phyloP scores from a whole-genome alignment of 345 rosid genomes.

The Mallotus nudiflorus region DNA sequence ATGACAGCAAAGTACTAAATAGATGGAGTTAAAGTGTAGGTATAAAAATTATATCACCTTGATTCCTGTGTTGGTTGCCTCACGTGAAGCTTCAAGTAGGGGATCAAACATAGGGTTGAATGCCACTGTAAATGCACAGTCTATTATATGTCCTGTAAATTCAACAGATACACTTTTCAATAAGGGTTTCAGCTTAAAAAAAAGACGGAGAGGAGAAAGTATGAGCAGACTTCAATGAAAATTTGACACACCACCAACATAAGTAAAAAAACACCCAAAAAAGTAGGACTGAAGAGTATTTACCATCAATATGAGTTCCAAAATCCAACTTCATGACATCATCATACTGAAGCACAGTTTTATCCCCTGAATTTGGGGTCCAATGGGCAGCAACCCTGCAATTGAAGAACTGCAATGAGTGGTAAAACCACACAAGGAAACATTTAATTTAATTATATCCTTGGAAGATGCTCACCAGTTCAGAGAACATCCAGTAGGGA shows the following conservation, averaged over 20 bases:
- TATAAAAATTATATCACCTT: conserved; percentile 52
- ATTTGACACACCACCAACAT: conserved; percentile 8
- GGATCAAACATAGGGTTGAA: conserved; percentile 96
- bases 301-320: conserved; percentile 97
- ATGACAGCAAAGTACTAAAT: background rate
- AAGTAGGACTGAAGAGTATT: background rate
- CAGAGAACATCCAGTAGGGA: conserved; percentile 97
- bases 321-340: conserved; percentile 98
- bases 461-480: conserved; percentile 52
- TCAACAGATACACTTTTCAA: conserved; percentile 24
- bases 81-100: conserved; percentile 88
- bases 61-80: conserved; percentile 94
- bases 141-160: conserved; percentile 75
- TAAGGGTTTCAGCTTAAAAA: conserved; percentile 12
- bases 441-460: background rate
- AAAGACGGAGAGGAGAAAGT: too few relatives aligned
- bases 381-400: conserved; percentile 97
- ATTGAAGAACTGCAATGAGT: conserved; percentile 19
- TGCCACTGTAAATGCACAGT: conserved; percentile 98
- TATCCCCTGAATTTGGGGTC: conserved; percentile 97
- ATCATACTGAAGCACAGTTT: conserved; percentile 93
- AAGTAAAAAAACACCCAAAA: too few relatives aligned
- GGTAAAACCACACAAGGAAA: conserved; percentile 10
- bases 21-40: background rate
- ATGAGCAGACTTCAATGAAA: background rate